Conservation (phyloP, 2,329 filamentous ascomycete species). For the Botrytis fabae region DNA sequence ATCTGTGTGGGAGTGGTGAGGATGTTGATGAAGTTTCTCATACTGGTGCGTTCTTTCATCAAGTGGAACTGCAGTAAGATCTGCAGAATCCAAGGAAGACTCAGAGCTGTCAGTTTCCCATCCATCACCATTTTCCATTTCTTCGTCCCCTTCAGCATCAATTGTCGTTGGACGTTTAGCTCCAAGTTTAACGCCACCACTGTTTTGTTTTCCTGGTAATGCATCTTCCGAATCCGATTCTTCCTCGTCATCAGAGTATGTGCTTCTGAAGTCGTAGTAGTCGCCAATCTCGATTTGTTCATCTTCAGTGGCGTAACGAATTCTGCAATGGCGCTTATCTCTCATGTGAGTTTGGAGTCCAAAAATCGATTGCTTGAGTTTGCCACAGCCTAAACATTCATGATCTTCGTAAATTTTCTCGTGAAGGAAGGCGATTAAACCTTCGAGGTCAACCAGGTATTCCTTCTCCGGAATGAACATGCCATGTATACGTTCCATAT, state of each 20-base stretch:
- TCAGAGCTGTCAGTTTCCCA: slow-evolving; percentile 95
- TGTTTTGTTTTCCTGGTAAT: slow-evolving; percentile 49
- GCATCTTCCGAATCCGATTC: slow-evolving; percentile 60
- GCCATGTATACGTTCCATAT: slow-evolving; percentile 92
- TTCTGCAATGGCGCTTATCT: slow-evolving; percentile 95
- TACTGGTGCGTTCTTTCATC: slow-evolving; percentile 71
- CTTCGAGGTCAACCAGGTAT: slow-evolving; percentile 80
- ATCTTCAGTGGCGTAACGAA: slow-evolving; percentile 83
- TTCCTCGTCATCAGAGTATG: slow-evolving; percentile 80
- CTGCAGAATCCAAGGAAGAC: slow-evolving; percentile 85
- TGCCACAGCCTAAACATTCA: slow-evolving; percentile 87
- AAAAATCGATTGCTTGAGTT: slow-evolving; percentile 72
- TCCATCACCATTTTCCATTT: slow-evolving; percentile 65
- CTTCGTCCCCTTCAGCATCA: slow-evolving; percentile 55
- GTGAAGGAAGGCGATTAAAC: slow-evolving; percentile 75
- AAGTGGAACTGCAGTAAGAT: slow-evolving; percentile 76
- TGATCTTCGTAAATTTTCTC: slow-evolving; percentile 76
- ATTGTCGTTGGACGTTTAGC: slow-evolving; percentile 56
- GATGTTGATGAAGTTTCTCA: slow-evolving; percentile 69
- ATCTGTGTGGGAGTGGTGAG: slow-evolving; percentile 73
- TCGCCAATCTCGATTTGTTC: slow-evolving; percentile 94
- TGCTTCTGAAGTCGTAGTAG: slow-evolving; percentile 95
- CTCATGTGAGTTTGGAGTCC: slow-evolving; percentile 96
- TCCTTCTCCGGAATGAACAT: slow-evolving; percentile 93
- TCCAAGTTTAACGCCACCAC: slow-evolving; percentile 68